Conservation (phyloP, 345 rosid genomes). For the Turritis glabra region DNA sequence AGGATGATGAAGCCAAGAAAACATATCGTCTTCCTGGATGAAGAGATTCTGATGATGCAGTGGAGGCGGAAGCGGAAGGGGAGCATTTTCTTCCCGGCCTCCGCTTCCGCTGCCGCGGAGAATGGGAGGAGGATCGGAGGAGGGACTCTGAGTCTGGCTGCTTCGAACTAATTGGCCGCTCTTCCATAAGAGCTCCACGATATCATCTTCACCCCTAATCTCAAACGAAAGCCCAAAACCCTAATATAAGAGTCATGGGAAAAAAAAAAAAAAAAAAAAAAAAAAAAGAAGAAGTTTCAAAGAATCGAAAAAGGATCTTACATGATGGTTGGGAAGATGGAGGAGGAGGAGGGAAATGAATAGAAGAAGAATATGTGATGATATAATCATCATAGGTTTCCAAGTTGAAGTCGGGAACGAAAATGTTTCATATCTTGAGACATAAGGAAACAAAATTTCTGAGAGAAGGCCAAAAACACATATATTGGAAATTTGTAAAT, state of each 20-base stretch:
- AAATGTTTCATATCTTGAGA: background rate
- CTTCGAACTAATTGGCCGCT: constrained; percentile 67
- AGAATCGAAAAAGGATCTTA: background rate
- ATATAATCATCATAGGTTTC: constrained; percentile 46
- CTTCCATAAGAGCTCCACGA: constrained; percentile 79
- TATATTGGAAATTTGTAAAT: background rate
- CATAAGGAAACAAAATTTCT: background rate
- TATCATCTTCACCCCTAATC: constrained; percentile 63
- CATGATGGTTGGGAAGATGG: constrained; percentile 23
- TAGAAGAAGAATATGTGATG: background rate
- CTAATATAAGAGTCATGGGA: background rate
- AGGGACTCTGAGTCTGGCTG: constrained; percentile 48
- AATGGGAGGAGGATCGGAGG: constrained; percentile 26
- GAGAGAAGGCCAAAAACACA: too few species aligned
- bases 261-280: background rate
- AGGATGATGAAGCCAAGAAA: constrained; percentile 75
- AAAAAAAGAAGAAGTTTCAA: too few species aligned
- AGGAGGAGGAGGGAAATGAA: constrained; percentile 8
- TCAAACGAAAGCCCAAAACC: background rate
- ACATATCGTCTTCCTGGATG: constrained; percentile 80
- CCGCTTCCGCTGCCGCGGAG: too few species aligned
- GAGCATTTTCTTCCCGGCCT: too few species aligned
- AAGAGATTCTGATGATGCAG: constrained; percentile 56
- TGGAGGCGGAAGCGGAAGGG: too few species aligned
- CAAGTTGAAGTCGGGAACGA: constrained; percentile 51